phyloP scores from a whole-genome alignment of 2,329 filamentous ascomycete species.

The Coleophoma crateriformis region DNA sequence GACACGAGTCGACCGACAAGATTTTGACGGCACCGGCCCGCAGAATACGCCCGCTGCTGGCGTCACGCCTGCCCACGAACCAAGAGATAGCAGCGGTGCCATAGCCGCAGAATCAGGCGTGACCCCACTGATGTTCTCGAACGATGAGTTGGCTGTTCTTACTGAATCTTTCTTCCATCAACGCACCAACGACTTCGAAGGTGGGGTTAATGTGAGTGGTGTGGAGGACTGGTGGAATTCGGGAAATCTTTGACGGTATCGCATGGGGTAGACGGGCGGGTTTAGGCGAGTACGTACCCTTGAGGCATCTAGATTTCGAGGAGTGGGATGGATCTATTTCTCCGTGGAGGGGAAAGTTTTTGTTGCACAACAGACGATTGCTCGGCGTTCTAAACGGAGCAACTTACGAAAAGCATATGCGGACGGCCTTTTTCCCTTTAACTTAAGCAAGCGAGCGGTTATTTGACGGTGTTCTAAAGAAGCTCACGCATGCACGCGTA shows the following conservation, averaged over 20 bases:
- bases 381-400: too few relatives aligned
- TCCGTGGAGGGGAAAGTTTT: too few relatives aligned
- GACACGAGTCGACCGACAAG: constrained; percentile 29
- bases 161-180: constrained; percentile 42
- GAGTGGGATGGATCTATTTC: too few relatives aligned
- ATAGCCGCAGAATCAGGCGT: constrained; percentile 8
- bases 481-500: too few relatives aligned
- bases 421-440: too few relatives aligned
- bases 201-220: constrained; percentile 11
- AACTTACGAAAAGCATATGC: too few relatives aligned
- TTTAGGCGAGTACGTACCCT: too few relatives aligned
- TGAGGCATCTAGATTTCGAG: too few relatives aligned
- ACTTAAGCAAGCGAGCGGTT: too few relatives aligned
- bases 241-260: constrained; percentile 7
- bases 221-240: constrained; percentile 22
- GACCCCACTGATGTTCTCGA: constrained; percentile 18
- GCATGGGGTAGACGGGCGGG: neutral
- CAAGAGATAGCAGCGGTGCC: constrained; percentile 9
- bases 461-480: too few relatives aligned
- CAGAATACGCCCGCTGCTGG: neutral
- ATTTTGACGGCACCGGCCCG: constrained; percentile 9
- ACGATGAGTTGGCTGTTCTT: constrained; percentile 39
- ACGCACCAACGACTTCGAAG: constrained; percentile 14
- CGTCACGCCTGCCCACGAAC: constrained; percentile 3
- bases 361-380: too few relatives aligned